Base-by-base conservation (phyloP, 2,329 filamentous ascomycete species). In the Pseudonectria buxi region DNA sequence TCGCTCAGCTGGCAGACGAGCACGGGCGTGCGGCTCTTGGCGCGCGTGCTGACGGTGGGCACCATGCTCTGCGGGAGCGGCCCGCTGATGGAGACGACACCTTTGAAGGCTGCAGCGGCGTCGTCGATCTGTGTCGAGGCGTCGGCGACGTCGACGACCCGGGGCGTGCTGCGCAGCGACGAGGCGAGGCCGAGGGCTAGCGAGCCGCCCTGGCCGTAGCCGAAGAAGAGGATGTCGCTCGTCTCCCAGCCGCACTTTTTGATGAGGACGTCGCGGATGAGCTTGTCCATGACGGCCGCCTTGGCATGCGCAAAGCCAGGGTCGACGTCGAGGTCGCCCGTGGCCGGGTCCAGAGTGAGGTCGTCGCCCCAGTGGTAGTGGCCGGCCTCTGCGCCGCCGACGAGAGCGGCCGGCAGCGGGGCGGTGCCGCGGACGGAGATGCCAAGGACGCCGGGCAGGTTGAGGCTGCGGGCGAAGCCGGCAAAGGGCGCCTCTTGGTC, bases 391-490 rank as follows among this genome's bases (percentile, higher is more conserved):
- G 51, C 51, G 4, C 46, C 49, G 11, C 43, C 37, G 12, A 78
- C 69, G 5, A 89, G 62, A 30, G 78, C 71, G 35, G 86, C 77
- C 2, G 85, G 83, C 5, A 94, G 67, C 0, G 76, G 74, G 15
- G 69, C 69, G 0, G 83, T 79, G 0, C 81, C 88, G 53, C 83
- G 83, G 28, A 94, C 67, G 6, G 85, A 75, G 35, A 95, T 74
- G 50, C 79, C 78, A 37, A 81, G 73, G 34, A 88, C 88, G 52
- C 88, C 84, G 0, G 87, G 86, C 3, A 94, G 75, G 41, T 73
- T 69, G 41, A 94, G 63, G 47, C 76, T 78, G 37, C 69, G 67
- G 14, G 80, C 85, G 42, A 94, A 83, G 29, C 64, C 63, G 40
- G 76, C 72, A 58, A 92, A 94, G 25, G 83, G 70, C 3, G 57